Base-by-base conservation (phyloP, 768 basidiomycete species). In the Royoungia palumana region DNA sequence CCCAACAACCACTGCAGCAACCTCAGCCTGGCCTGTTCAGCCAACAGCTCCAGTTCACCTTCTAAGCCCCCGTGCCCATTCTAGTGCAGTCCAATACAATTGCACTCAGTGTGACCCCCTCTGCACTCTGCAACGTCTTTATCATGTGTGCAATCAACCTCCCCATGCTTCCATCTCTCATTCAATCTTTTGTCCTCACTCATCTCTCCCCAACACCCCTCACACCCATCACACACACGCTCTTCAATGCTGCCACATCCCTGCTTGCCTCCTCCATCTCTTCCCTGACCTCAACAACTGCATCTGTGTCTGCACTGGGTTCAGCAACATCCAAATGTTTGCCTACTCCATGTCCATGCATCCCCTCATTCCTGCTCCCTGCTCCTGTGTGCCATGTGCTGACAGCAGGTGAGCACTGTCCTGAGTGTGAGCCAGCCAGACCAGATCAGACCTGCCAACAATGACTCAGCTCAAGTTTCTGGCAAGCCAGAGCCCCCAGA, bases 121-220 rank as follows among this genome's bases (percentile, higher is more conserved):
- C 60, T 0, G 58, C 65, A 22, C 52, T 70, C 22, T 63, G 63
- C 24, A 67, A 71, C 9, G 66, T 68, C 14, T 64, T 66, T 32
- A 43, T 58, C 28, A 44, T 58, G 0, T 73, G 64, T 40, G 72
- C 70, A 9, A 54, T 80, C 41, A 79, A 82, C 53, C 49, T 75
- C 0, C 62, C 72, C 1, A 76, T 74, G 5, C 65, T 83, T n/a
- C 74, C 81, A 11, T 74, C 75, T 34, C 75, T 82, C 69, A 76
- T 83, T 30, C 76, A 79, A 48, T 68, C 70, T 17, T 81, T 72
- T 48, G 73, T 73, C 30, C 60, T 73, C 17, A 67, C 74, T 5
- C 73, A 79, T 49, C 76, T 77, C 2, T 79, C 77, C 0, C 60
- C 72, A 2, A 76, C 76, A 0, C 76, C 81, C 2, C 69, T 83